Conservation (phyloP, 208 protist genomes). For the Wallacemonas sp. region DNA sequence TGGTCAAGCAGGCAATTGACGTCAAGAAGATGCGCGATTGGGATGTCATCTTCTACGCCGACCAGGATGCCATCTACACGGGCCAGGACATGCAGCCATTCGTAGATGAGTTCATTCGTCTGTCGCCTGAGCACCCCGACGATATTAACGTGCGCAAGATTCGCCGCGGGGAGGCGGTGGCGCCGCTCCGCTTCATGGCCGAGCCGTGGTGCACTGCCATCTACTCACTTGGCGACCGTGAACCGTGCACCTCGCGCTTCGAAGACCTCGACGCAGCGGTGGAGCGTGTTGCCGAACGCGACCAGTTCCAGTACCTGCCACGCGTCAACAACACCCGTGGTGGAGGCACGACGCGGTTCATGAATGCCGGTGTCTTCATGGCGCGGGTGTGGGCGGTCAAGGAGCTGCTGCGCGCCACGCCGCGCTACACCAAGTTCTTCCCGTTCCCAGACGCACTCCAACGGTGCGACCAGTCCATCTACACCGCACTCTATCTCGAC, state of each 20-base stretch:
- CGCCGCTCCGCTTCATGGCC: not conserved
- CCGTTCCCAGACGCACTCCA: not conserved
- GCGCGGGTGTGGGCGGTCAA: slow-evolving; percentile 1
- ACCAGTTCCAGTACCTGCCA: not conserved
- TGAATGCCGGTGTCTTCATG: not conserved
- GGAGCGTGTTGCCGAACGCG: not conserved
- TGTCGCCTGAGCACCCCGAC: not conserved
- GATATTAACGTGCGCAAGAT: not conserved
- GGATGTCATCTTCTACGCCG: slow-evolving; percentile 1
- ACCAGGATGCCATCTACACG: slow-evolving; percentile 2
- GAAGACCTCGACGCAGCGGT: not conserved
- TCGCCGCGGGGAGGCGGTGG: not conserved
- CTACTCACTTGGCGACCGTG: not conserved
- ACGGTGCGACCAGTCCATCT: not conserved
- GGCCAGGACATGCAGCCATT: slow-evolving; percentile 5
- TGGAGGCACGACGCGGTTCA: not conserved
- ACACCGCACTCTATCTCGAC: not conserved
- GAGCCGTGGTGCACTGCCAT: not conserved
- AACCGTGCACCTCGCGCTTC: not conserved
- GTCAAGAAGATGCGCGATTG: not conserved
- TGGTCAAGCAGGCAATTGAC: not conserved
- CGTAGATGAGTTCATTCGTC: not conserved
- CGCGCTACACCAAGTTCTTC: not conserved
- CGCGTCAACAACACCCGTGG: not conserved
- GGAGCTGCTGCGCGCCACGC: not conserved